Conservation (phyloP, 768 basidiomycete genomes). For the Lepiota venenata region DNA sequence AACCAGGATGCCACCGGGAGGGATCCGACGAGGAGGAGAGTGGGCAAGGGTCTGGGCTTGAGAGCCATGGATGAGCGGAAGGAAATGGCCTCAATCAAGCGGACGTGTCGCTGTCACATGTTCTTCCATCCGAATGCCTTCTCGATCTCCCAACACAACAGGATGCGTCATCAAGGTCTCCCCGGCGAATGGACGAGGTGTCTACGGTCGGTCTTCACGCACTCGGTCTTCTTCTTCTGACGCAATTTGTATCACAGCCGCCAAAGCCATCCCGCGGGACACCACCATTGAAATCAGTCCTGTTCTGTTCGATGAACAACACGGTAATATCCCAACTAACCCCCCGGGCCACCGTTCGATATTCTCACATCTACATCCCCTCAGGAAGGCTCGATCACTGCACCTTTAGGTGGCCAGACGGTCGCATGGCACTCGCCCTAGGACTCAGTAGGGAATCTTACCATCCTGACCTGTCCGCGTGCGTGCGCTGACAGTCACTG, state of each 20-base stretch:
- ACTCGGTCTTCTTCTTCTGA: neutral
- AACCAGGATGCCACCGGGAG: slow-evolving; percentile 74
- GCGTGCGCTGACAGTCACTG: neutral
- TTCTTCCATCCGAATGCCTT: too few species aligned
- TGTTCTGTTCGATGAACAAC: slow-evolving; percentile 70
- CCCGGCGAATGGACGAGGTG: slow-evolving; percentile 54
- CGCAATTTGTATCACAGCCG: neutral
- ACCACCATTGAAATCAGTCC: slow-evolving; percentile 84
- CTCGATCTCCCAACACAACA: slow-evolving; percentile 39
- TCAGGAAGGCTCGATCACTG: slow-evolving; percentile 61
- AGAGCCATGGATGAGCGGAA: neutral
- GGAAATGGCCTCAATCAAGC: neutral
- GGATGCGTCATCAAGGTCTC: slow-evolving; percentile 44
- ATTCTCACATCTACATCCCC: neutral
- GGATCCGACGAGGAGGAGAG: slow-evolving; percentile 51
- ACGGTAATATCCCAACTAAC: slow-evolving; percentile 36
- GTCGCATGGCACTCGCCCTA: slow-evolving; percentile 72
- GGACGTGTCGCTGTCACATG: slow-evolving; percentile 7
- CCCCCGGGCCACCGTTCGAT: neutral
- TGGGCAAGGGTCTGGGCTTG: slow-evolving; percentile 47
- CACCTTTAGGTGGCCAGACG: slow-evolving; percentile 72
- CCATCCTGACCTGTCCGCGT: neutral
- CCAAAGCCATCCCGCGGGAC: slow-evolving; percentile 43
- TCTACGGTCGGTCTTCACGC: slow-evolving; percentile 47
- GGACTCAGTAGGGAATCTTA: slow-evolving; percentile 56